phyloP scores from a whole-genome alignment of 2,329 filamentous ascomycete species.

The Corynespora cassiicola region DNA sequence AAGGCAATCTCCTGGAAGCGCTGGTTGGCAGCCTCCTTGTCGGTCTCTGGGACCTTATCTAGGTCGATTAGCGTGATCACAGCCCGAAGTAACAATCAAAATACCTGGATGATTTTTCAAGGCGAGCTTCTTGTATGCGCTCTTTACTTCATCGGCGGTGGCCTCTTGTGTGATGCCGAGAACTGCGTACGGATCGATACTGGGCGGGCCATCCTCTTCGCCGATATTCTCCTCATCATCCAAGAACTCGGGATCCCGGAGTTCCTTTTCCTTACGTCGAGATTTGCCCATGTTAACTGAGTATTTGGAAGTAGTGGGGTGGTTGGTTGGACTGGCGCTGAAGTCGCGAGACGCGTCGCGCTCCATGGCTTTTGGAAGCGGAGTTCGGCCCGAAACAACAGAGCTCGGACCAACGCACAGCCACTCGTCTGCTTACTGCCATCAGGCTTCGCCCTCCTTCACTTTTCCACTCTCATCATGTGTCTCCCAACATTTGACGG shows the following conservation, averaged over 20 bases:
- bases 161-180: conserved; percentile 75
- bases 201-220: conserved; percentile 64
- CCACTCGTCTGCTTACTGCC: too few species aligned
- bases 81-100: too few species aligned
- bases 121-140: conserved; percentile 89
- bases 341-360: conserved; percentile 4
- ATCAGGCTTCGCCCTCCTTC: too few species aligned
- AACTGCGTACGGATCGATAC: conserved; percentile 79
- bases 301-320: too few species aligned
- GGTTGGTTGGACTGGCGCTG: too few species aligned
- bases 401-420: too few species aligned
- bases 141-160: conserved; percentile 81
- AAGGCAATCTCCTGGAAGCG: conserved; percentile 92
- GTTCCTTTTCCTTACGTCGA: conserved; percentile 9
- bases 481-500: conserved; percentile 5
- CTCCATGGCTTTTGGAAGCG: neutral
- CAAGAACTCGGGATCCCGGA: conserved; percentile 55
- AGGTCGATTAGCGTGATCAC: too few species aligned
- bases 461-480: conserved; percentile 22
- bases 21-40: conserved; percentile 75
- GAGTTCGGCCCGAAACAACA: too few species aligned
- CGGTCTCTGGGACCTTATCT: conserved; percentile 78
- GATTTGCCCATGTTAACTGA: too few species aligned
- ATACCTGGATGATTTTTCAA: conserved; percentile 78
- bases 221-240: conserved; percentile 41